phyloP scores from a whole-genome alignment of 768 basidiomycete species.

The Lactifluus hygrophoroides region DNA sequence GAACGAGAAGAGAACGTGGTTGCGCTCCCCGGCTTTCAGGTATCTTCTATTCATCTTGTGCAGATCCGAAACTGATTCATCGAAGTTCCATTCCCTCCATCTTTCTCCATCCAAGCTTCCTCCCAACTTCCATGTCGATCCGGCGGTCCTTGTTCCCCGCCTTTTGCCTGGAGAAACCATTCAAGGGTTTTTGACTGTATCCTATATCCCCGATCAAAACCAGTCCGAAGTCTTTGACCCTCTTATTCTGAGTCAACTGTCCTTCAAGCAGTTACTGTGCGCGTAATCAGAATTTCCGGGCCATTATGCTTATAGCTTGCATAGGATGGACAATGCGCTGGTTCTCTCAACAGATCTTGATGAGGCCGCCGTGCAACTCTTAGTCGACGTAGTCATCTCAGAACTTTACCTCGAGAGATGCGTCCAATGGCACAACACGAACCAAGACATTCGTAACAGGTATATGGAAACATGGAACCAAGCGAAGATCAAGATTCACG shows the following conservation, averaged over 20 bases:
- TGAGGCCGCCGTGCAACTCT: not conserved
- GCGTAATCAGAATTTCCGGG: not conserved
- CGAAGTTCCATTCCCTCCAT: not conserved
- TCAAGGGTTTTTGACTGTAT: slow-evolving; percentile 14
- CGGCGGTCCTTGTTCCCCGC: not conserved
- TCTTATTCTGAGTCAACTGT: not conserved
- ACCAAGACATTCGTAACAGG: not conserved
- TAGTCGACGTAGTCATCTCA: not conserved
- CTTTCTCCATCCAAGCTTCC: not conserved
- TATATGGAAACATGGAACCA: not conserved
- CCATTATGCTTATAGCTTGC: not conserved
- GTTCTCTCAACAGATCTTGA: not conserved
- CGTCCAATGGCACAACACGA: not conserved
- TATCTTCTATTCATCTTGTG: slow-evolving; percentile 20
- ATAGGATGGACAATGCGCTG: not conserved
- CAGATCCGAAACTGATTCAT: not conserved
- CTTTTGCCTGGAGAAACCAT: slow-evolving; percentile 13
- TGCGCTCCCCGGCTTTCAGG: slow-evolving; percentile 38
- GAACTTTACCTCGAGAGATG: not conserved
- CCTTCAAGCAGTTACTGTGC: not conserved
- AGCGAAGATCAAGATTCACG: not conserved
- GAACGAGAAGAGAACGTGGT: slow-evolving; percentile 46
- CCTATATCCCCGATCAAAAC: not conserved
- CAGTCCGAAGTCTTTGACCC: not conserved
- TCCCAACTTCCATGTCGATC: not conserved